Evolutionary conservation across 2,329 filamentous ascomycete species (phyloP).

Genomic region (Cryphonectria parasitica): DNA sequence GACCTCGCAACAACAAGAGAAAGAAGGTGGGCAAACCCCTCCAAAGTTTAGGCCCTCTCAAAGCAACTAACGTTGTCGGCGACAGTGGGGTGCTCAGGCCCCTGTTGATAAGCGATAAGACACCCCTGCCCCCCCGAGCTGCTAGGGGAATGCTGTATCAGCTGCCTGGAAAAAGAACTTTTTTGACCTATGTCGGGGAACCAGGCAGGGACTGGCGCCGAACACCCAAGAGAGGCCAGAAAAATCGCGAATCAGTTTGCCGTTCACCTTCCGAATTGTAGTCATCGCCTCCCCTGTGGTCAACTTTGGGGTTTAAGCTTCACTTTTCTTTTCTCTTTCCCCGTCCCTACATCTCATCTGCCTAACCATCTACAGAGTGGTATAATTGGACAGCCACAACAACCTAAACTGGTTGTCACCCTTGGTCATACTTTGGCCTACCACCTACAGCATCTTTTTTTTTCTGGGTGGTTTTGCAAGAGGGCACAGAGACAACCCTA

Average conservation of each 20-base stretch:
- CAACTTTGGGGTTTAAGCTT: neutral
- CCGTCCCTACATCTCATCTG: neutral
- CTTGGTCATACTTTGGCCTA: neutral
- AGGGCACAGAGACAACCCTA: neutral
- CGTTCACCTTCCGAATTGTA: neutral
- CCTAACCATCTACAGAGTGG: neutral
- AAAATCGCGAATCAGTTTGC: slow-evolving; percentile 11
- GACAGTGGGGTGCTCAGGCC: neutral
- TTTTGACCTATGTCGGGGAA: neutral
- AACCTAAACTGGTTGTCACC: neutral
- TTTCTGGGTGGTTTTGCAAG: neutral
- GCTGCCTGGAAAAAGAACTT: slow-evolving; percentile 7
- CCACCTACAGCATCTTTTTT: neutral
- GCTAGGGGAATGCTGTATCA: neutral
- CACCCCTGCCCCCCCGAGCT: neutral
- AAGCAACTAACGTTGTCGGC: neutral
- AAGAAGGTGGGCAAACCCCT: neutral
- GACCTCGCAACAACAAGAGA: neutral
- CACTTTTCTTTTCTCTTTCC: neutral
- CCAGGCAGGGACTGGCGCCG: slow-evolving; percentile 2
- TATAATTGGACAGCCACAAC: neutral
- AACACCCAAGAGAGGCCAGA: neutral
- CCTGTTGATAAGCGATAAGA: slow-evolving; percentile 5
- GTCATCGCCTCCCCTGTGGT: neutral
- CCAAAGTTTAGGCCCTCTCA: neutral